Evolutionary conservation across 2,329 filamentous ascomycete genomes (phyloP).

Genomic region (Metarhizium brunneum): DNA sequence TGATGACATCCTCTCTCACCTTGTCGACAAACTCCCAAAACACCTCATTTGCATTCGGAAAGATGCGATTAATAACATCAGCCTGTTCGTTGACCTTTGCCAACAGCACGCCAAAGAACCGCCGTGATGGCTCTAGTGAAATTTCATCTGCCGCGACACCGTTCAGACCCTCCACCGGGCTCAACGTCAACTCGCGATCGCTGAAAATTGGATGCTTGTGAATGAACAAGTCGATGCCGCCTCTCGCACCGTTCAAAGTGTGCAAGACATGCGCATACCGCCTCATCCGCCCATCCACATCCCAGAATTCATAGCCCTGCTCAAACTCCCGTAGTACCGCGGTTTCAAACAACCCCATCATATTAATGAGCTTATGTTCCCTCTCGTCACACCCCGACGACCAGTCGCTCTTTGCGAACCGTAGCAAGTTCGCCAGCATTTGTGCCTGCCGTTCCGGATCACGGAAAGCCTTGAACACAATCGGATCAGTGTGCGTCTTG

Average conservation of each 20-base stretch:
- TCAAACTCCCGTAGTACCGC: slow-evolving; percentile 88
- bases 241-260: slow-evolving; percentile 68
- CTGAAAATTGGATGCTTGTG: slow-evolving; percentile 80
- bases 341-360: slow-evolving; percentile 79
- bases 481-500: slow-evolving; percentile 66
- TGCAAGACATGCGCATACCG: slow-evolving; percentile 82
- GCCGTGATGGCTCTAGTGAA: slow-evolving; percentile 68
- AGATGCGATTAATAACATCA: slow-evolving; percentile 70
- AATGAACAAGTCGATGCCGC: slow-evolving; percentile 76
- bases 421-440: slow-evolving; percentile 73
- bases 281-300: slow-evolving; percentile 81
- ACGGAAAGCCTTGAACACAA: slow-evolving; percentile 77
- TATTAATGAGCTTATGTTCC: slow-evolving; percentile 61
- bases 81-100: slow-evolving; percentile 76
- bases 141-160: slow-evolving; percentile 54
- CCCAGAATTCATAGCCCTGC: slow-evolving; percentile 80
- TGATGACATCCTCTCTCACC: slow-evolving; percentile 72
- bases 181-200: slow-evolving; percentile 56
- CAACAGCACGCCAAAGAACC: slow-evolving; percentile 70
- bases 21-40: slow-evolving; percentile 74
- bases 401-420: slow-evolving; percentile 75
- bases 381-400: slow-evolving; percentile 63
- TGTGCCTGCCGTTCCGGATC: slow-evolving; percentile 85
- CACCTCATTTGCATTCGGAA: slow-evolving; percentile 61
- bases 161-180: slow-evolving; percentile 74